Evolutionary conservation across 1,139 yeast genomes (phyloP), one percentile per base, ranked within the genome.

Genomic region (Torulaspora pretoriensis): DNA sequence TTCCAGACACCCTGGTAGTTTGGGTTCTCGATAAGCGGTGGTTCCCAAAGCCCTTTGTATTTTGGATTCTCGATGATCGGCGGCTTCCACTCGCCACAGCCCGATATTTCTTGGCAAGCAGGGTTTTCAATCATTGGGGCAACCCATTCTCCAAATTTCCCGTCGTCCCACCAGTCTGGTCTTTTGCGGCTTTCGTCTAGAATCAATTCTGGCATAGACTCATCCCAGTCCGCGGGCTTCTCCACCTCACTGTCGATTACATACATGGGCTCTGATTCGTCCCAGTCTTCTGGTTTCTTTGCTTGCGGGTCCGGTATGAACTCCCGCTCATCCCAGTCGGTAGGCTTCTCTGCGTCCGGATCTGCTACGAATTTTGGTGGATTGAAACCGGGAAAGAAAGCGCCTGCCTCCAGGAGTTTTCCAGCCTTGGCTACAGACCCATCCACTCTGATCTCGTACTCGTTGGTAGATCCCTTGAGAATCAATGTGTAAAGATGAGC

Each of bases 131-230:
- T 71, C 42, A 72, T 64, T 10, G 89, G 89, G 2, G 90, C 82
- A 35, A 71, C 60, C 90, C 94, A 89, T 55, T 75, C 80, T 4
- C 96, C 96, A 60, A 88, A 95, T 60, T 83, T 90, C 51, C 81
- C 89, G 25, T 85, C 95, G 57, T 84, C 85, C 96, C 96, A 88
- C 57, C 75, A 82, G 34, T 71, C 81, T 8, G 96, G 96, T 55
- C 71, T 75, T 35, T 54, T 60, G 16, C 85, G 81, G 2, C 71
- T 72, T 17, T 92, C 87, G 60, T 87, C 94, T 4, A 75, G 68
- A 47, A 89, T 78, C 50, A 68, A 75, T 48, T 68, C 71, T 8
- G 77, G 75, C 30, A 72, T 75, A 22, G 74, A 73, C 55, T 83
- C 95, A 56, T 80, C 78, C 97, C 97, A 89, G 48, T 77, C 81